A percentile compares a stretch with the other conserved stretches of the same genome.
Conservation (phyloP, 208 protist species). For the Zelonia costaricensis region DNA sequence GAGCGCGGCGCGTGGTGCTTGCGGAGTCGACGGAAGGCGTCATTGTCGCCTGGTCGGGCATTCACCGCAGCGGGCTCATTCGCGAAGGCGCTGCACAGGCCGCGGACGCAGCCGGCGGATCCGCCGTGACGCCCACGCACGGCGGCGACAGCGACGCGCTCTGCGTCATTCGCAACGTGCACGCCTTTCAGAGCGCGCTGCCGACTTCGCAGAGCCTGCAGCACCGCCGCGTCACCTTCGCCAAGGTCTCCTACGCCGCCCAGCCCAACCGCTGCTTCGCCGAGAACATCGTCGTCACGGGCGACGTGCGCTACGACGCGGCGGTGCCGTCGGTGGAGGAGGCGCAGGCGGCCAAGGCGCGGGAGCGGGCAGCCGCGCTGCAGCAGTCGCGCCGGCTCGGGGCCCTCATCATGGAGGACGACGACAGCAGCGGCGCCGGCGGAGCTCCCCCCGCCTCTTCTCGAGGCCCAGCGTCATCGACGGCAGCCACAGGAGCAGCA, state of each 20-base stretch:
- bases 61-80: constrained; percentile 80
- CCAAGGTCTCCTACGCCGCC: constrained; percentile 64
- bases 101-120: too few species aligned
- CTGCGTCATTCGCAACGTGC: constrained; percentile 78
- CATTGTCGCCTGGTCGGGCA: constrained; percentile 71
- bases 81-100: constrained; percentile 39
- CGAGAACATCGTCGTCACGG: constrained; percentile 65
- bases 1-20: constrained; percentile 43
- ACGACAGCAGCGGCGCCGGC: constrained; percentile 1
- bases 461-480: too few species aligned
- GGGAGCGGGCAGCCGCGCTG: constrained; percentile 28
- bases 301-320: constrained; percentile 50
- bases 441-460: too few species aligned
- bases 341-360: constrained; percentile 39
- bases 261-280: constrained; percentile 66
- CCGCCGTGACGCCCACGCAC: too few species aligned
- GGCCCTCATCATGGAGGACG: constrained; percentile 23
- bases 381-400: constrained; percentile 24
- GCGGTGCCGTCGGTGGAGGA: constrained; percentile 39
- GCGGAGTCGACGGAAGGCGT: constrained; percentile 32
- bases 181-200: constrained; percentile 79
- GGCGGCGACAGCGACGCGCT: constrained; percentile 14
- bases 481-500: too few species aligned
- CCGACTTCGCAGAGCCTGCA: constrained; percentile 71
- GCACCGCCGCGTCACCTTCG: constrained; percentile 61